phyloP scores from a whole-genome alignment of 306 rosid species.

The Hippophae rhamnoides region DNA sequence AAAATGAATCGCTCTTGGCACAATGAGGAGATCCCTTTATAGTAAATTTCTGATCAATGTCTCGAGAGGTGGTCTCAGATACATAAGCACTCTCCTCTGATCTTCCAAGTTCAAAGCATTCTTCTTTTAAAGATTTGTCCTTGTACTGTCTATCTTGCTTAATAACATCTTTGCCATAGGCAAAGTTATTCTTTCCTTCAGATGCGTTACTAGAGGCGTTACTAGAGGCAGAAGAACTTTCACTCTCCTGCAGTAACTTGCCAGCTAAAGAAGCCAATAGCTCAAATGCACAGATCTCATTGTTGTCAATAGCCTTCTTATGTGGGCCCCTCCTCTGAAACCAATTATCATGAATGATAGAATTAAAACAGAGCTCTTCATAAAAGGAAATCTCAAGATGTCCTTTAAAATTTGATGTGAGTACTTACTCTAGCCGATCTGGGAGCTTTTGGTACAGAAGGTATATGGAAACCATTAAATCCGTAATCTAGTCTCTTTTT shows the following conservation, averaged over 20 bases:
- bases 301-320: constrained; percentile 41
- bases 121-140: constrained; percentile 29
- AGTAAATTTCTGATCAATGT: constrained; percentile 29
- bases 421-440: constrained; percentile 80
- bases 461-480: constrained; percentile 55
- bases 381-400: constrained; percentile 3
- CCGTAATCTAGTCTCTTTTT: constrained; percentile 59
- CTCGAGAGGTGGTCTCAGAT: constrained; percentile 30
- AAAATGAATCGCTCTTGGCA: constrained; percentile 30
- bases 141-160: constrained; percentile 34
- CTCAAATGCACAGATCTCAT: constrained; percentile 62
- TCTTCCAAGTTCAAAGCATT: constrained; percentile 36
- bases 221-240: constrained; percentile 68
- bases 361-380: constrained; percentile 20
- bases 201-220: constrained; percentile 78
- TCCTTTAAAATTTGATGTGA: constrained; percentile 2
- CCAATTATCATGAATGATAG: constrained; percentile 23
- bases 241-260: constrained; percentile 73
- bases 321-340: constrained; percentile 53
- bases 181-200: constrained; percentile 38
- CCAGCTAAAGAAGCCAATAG: constrained; percentile 86
- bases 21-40: constrained; percentile 13
- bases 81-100: constrained; percentile 35
- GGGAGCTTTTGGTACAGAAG: constrained; percentile 64
- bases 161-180: constrained; percentile 26